Evolutionary conservation across 2,329 filamentous ascomycete species (phyloP).

Genomic region (Zymoseptoria passerinii): DNA sequence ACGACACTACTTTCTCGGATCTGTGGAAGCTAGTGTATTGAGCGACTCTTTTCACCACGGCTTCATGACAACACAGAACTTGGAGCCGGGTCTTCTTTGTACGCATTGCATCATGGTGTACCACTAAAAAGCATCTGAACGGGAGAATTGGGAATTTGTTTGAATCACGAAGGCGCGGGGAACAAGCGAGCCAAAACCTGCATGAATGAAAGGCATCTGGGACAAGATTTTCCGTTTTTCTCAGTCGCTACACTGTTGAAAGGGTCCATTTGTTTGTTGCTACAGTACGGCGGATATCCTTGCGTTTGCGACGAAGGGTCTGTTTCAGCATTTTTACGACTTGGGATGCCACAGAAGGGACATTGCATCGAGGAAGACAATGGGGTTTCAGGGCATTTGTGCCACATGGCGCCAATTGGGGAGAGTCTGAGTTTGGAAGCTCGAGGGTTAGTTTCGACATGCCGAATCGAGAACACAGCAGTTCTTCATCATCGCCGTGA

Average conservation of each 20-base stretch:
- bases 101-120: constrained; percentile 11
- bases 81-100: constrained; percentile 5
- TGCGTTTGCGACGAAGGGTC: not conserved
- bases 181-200: too few species aligned
- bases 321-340: not conserved
- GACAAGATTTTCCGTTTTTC: not conserved
- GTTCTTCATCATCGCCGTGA: not conserved
- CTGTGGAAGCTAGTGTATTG: constrained; percentile 1
- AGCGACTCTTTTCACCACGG: constrained; percentile 2
- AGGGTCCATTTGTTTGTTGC: constrained; percentile 8
- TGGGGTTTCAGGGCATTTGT: not conserved
- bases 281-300: constrained; percentile 5
- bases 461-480: not conserved
- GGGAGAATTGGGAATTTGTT: not conserved
- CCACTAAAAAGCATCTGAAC: constrained; percentile 18
- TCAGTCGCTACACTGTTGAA: constrained; percentile 8
- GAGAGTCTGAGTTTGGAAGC: not conserved
- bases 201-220: too few species aligned
- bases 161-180: not conserved
- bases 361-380: not conserved
- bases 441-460: not conserved
- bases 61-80: constrained; percentile 8
- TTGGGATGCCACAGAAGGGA: not conserved
- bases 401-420: not conserved
- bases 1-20: not conserved